Base-by-base conservation (phyloP, 1,284 basidiomycete species). In the Ustilago nuda region DNA sequence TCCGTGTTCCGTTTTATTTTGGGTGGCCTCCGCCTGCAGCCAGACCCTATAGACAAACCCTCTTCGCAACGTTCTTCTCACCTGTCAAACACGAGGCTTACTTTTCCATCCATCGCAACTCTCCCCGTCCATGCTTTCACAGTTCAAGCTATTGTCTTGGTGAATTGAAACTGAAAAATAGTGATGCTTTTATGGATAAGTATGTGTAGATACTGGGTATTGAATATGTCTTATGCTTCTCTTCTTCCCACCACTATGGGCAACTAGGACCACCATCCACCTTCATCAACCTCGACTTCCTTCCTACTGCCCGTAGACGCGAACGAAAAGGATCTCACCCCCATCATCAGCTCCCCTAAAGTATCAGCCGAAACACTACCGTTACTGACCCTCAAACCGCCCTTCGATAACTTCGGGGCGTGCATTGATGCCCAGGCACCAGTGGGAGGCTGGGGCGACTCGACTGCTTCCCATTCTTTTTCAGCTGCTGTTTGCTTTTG, bases 351-450 rank as follows among this genome's bases (percentile, higher is more conserved):
- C 7, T 48, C 36, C 4, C 33, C 53, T 19, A 53, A 32, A 5
- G 9, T 39, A 43, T 61, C 50, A 33, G 48, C 39, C 27, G 27
- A 23, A 7, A 5, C 13, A 9, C 30, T 56, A 4, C 53, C 36
- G 9, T 37, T 55, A 8, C 37, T 6, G 15, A 45, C 17, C 15
- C 30, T 35, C 45, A 50, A 33, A 4, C 23, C 15, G 39, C 48
- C 1, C 53, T 54, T 39, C 2, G 17, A n/a, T 2, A 41, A 17
- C 46, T 23, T 32, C 0, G 72, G 77, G 5, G 74, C 68, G 41
- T 79, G 78, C 51, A 76, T 76, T 5, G 74, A 73, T 8, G 53
- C 58, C 74, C 74, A 76, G 5, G 71, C 71, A 1, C 71, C 71
- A 13, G 11, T 32, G 19, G 23, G 32, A 8, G 12, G 19, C 13